Percentiles rank a stretch among this genome's conserved stretches.
Conservation (phyloP, 1,139 yeast genomes). For the Pneumocystis jirovecii region DNA sequence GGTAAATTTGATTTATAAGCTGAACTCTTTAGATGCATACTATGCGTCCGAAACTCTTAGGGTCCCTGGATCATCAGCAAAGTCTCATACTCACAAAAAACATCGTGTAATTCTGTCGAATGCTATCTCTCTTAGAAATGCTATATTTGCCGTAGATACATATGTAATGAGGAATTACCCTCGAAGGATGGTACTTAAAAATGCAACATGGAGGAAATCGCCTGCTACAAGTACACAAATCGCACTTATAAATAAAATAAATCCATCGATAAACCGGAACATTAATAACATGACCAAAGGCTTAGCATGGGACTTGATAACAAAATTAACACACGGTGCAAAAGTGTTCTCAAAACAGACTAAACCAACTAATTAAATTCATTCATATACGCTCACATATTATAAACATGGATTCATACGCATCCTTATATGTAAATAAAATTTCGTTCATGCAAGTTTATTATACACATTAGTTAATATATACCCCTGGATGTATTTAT, state of each 20-base stretch:
- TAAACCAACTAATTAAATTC: background rate
- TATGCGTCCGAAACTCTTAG: background rate
- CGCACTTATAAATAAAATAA: conserved; percentile 7
- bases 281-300: conserved; percentile 8
- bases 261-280: conserved; percentile 1
- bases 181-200: conserved; percentile 11
- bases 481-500: too few relatives aligned
- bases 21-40: background rate
- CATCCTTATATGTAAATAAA: too few relatives aligned
- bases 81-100: conserved; percentile 3
- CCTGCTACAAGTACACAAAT: conserved; percentile 15
- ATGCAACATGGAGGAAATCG: conserved; percentile 18
- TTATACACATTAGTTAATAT: too few relatives aligned
- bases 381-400: background rate
- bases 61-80: background rate
- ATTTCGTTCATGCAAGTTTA: too few relatives aligned
- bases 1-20: background rate
- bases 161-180: conserved; percentile 13
- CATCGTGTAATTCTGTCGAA: conserved; percentile 11
- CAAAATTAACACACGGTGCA: conserved; percentile 8
- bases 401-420: too few relatives aligned
- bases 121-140: conserved; percentile 13
- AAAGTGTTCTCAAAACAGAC: background rate
- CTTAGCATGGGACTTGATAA: conserved; percentile 11
- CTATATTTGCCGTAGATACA: conserved; percentile 18